These are phyloP conservation scores for Boletus bicolor DNA, from an alignment of 768 basidiomycete species.

Conservation along the genomic window DNA sequence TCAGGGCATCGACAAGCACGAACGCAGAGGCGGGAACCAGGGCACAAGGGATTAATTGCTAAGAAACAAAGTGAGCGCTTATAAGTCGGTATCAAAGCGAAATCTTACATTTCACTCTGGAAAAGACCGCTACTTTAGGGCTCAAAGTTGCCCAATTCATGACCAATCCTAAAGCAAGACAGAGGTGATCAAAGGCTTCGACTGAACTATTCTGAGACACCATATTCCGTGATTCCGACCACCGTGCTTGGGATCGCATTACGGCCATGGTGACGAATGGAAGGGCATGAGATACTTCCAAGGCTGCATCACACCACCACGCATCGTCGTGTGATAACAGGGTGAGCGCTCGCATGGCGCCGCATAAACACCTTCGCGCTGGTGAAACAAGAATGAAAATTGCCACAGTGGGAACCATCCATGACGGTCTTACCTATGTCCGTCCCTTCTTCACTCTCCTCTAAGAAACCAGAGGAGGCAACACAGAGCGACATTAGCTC, in stretches of 20 bases:
- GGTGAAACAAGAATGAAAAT: not conserved
- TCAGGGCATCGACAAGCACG: conserved; percentile 51
- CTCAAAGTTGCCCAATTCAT: conserved; percentile 70
- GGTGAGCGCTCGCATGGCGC: conserved; percentile 63
- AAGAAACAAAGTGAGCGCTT: not conserved
- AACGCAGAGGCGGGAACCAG: conserved; percentile 46
- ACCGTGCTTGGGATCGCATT: conserved; percentile 35
- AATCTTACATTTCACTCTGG: conserved; percentile 50
- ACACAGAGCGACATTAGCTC: conserved; percentile 52
- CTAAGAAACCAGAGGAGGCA: conserved; percentile 40
- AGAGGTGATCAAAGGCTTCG: conserved; percentile 63
- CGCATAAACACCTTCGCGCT: conserved; percentile 52
- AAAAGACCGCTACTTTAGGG: conserved; percentile 43
- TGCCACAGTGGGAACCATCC: not conserved
- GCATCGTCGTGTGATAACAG: conserved; percentile 64
- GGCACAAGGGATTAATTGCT: conserved; percentile 56
- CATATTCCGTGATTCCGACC: conserved; percentile 8
- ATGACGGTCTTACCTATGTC: conserved; percentile 16
- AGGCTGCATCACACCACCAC: conserved; percentile 53
- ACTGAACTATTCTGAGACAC: conserved; percentile 23
- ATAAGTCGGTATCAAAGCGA: not conserved
- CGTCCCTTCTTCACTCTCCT: conserved; percentile 17
- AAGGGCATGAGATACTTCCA: conserved; percentile 45
- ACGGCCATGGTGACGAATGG: conserved; percentile 48
- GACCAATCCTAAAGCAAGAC: conserved; percentile 70